Evolutionary conservation across 2,329 filamentous ascomycete species (phyloP), one percentile per base, ranked within the genome.

Genomic region (Talaromyces atroroseus): DNA sequence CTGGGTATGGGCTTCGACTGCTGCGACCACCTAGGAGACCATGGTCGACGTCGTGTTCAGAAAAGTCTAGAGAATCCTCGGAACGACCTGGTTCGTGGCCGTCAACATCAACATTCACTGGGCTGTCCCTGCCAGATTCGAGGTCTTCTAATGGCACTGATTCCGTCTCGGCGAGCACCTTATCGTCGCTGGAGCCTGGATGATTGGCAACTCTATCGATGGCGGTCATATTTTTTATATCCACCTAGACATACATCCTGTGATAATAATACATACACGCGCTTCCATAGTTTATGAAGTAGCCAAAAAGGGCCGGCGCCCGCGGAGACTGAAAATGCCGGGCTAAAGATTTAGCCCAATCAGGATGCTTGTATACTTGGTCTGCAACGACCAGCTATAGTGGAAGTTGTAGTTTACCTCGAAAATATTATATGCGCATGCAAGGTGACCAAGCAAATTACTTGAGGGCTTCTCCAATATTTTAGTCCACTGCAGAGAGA

Each of bases 51-150:
- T 38, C 50, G 8, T 50, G 34, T 40, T 58, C 56, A 54, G 51
- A 51, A 2, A 54, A 26, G 23, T 58, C 50, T 18, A 58, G 46
- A 50, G 56, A 58, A 53, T 51, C 51, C 11, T 57, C 55, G 10
- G 45, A 42, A 18, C 24, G 49, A 44, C 24, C 36, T 12, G 34
- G 36, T 44, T 58, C 46, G 18, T 57, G 50, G 29, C 32, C 45
- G 26, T 32, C 38, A 23, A 52, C 47, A 23, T 58, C 42, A 8
- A 5, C 26, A 29, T 5, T 5, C n/a, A 45, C 40, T 26, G 21
- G 12, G 8, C 18, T 40, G 45, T 48, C 20, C 20, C 21, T 34
- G 52, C 57, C 57, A 18, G 52, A 55, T 52, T 58, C 57, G n/a
- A 58, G 57, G n/a, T 56, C 57, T 34, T 56, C 51, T 29, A 58